phyloP scores from a whole-genome alignment of 1,139 yeast genomes.

The Kodamaea derodonti region DNA sequence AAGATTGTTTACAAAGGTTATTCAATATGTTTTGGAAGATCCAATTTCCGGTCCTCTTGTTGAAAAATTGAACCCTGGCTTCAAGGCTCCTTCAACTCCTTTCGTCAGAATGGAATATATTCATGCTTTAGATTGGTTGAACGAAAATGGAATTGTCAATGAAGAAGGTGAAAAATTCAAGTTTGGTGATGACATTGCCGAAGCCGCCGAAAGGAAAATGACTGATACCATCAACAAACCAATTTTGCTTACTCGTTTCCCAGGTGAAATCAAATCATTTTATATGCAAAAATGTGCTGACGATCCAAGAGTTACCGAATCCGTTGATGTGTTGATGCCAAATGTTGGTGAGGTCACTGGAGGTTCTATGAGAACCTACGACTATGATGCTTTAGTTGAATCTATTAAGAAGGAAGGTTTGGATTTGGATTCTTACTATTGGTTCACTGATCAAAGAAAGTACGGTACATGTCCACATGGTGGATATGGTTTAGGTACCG shows the following conservation, averaged over 20 bases:
- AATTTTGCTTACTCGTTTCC: conserved; percentile 88
- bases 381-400: conserved; percentile 75
- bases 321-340: conserved; percentile 98
- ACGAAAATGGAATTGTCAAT: conserved; percentile 89
- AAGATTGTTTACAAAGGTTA: conserved; percentile 62
- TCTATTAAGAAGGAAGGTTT: conserved; percentile 93
- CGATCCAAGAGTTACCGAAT: conserved; percentile 93
- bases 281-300: conserved; percentile 93
- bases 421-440: conserved; percentile 76
- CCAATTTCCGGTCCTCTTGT: conserved; percentile 89
- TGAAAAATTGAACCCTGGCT: conserved; percentile 88
- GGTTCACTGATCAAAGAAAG: conserved; percentile 94
- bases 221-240: conserved; percentile 93
- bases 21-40: conserved; percentile 77
- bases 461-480: conserved; percentile 99
- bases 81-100: conserved; percentile 77
- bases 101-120: conserved; percentile 89
- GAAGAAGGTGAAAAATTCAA: conserved; percentile 90
- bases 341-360: conserved; percentile 98
- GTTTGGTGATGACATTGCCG: conserved; percentile 99
- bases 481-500: conserved; percentile 98
- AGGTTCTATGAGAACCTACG: conserved; percentile 95
- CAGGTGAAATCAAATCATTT: conserved; percentile 94
- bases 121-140: conserved; percentile 92
- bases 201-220: conserved; percentile 99